Percentiles rank a stretch among this genome's conserved stretches.
phyloP scores from a whole-genome alignment of 208 protist species.

The Leishmania arabica region DNA sequence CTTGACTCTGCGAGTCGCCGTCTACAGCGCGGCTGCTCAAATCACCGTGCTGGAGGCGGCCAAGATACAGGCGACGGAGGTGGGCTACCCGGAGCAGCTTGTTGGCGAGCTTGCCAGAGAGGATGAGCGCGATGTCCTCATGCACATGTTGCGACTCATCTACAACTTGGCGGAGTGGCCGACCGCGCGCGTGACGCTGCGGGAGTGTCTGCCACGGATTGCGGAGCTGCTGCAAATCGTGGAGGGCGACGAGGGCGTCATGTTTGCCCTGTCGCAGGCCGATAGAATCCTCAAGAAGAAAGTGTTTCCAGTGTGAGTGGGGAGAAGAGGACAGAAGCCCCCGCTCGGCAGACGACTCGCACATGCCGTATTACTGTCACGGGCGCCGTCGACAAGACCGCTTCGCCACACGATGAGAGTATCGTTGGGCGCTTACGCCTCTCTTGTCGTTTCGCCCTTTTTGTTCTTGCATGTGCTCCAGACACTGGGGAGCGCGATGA shows the following conservation, averaged over 20 bases:
- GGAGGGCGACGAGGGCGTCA: constrained; percentile 40
- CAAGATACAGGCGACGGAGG: constrained; percentile 71
- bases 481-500: not conserved
- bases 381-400: not conserved
- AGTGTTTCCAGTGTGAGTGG: not conserved
- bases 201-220: constrained; percentile 44
- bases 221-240: constrained; percentile 37
- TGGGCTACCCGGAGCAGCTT: constrained; percentile 34
- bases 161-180: constrained; percentile 76
- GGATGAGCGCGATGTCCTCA: constrained; percentile 85
- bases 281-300: constrained; percentile 37
- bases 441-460: not conserved
- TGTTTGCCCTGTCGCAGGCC: constrained; percentile 23
- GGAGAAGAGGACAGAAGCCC: not conserved
- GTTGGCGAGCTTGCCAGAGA: constrained; percentile 45
- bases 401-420: not conserved
- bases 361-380: not conserved
- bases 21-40: constrained; percentile 68
- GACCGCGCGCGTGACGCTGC: constrained; percentile 45
- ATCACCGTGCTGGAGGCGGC: constrained; percentile 77
- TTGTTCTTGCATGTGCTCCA: not conserved
- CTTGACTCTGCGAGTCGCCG: constrained; percentile 65
- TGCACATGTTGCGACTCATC: constrained; percentile 63
- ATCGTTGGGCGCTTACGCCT: not conserved
- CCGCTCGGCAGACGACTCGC: not conserved